Percentiles rank a stretch among this genome's conserved stretches.
Conservation (phyloP, 148 eudicot genomes). For the Persicaria tinctoria region DNA sequence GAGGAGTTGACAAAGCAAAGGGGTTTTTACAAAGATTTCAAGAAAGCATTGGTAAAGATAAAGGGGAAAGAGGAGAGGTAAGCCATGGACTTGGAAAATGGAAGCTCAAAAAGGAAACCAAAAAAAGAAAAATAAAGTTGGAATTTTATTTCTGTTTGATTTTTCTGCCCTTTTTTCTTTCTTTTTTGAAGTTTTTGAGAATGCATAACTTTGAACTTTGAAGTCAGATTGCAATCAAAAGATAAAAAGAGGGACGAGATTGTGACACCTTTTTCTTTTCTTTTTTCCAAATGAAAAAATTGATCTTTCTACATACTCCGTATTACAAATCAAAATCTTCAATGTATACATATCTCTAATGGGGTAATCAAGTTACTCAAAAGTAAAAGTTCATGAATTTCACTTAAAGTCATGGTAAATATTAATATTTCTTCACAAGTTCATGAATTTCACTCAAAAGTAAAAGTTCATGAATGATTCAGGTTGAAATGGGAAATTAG, state of each 20-base stretch:
- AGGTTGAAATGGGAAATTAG: too few species aligned
- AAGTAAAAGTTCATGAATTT: too few species aligned
- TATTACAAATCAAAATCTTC: too few species aligned
- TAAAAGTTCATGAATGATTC: too few species aligned
- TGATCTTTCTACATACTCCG: not conserved
- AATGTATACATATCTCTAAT: too few species aligned
- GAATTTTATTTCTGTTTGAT: not conserved
- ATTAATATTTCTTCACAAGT: too few species aligned
- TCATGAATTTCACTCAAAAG: too few species aligned
- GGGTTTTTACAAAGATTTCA: not conserved
- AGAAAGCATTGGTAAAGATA: slow-evolving; percentile 1
- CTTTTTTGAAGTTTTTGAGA: not conserved
- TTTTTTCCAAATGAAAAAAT: too few species aligned
- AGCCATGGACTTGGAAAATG: not conserved
- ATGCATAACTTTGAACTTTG: not conserved
- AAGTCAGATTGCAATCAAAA: not conserved
- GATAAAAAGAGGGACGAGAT: not conserved
- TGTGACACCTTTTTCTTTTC: not conserved
- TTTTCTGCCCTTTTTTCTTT: not conserved
- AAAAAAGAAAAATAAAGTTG: not conserved
- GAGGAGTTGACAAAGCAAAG: slow-evolving; percentile 9
- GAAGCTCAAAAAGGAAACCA: not conserved
- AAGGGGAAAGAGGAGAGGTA: not conserved
- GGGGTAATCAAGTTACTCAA: not conserved
- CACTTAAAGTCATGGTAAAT: too few species aligned